phyloP scores from a whole-genome alignment of 78 protist genomes.

The Tieghemostelium lacteum region DNA sequence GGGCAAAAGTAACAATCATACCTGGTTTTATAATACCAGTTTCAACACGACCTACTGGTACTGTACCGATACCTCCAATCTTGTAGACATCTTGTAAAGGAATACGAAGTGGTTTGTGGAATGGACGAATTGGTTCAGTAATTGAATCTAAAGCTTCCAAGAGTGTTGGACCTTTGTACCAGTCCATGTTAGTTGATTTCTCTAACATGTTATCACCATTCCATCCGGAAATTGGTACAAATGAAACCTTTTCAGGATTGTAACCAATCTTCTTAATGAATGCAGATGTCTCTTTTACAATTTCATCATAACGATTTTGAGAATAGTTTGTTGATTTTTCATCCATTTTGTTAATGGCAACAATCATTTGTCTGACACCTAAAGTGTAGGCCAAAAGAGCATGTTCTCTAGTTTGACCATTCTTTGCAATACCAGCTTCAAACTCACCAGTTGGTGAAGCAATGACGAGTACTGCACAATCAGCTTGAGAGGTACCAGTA shows the following conservation, averaged over 20 bases:
- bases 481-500: constrained; percentile 99
- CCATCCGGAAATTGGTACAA: constrained; percentile 97
- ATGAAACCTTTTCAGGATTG: constrained; percentile 92
- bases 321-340: constrained; percentile 90
- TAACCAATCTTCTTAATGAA: constrained; percentile 95
- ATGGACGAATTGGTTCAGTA: constrained; percentile 93
- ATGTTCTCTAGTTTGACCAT: constrained; percentile 99
- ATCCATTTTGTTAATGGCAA: constrained; percentile 98
- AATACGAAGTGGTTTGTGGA: constrained; percentile 98
- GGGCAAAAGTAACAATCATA: constrained; percentile 94
- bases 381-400: constrained; percentile 98
- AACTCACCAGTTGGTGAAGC: constrained; percentile 95
- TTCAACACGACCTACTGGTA: constrained; percentile 99
- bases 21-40: constrained; percentile 97
- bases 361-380: constrained; percentile 97
- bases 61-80: constrained; percentile 98
- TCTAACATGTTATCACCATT: constrained; percentile 97
- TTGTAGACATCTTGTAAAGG: constrained; percentile 99
- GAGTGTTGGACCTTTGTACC: constrained; percentile 94
- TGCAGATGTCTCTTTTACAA: constrained; percentile 87
- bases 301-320: constrained; percentile 93
- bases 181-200: constrained; percentile 91
- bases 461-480: constrained; percentile 95
- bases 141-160: constrained; percentile 90
- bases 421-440: constrained; percentile 97